Evolutionary conservation across 306 rosid species (phyloP).

Genomic region (Prunus campanulata): DNA sequence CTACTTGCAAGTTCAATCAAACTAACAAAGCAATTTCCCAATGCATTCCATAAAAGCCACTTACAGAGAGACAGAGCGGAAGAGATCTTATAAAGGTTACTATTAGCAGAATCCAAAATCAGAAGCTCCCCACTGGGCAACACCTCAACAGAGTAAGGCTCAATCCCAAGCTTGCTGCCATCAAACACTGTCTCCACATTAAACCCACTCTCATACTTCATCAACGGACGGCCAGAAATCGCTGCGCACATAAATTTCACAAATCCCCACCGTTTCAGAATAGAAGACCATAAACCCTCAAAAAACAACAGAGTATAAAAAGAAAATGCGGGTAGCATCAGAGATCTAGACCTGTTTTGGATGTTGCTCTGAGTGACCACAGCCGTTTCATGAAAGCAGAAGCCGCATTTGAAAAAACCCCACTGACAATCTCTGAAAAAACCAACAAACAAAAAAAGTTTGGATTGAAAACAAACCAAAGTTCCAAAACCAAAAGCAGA

Average conservation of each 20-base stretch:
- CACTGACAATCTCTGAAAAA: constrained; percentile 58
- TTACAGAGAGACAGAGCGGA: constrained; percentile 88
- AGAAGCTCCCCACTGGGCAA: constrained; percentile 83
- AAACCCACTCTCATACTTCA: constrained; percentile 92
- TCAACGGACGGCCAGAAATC: constrained; percentile 64
- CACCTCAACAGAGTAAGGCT: constrained; percentile 84
- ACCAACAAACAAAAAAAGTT: constrained; percentile 9
- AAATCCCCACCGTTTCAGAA: constrained; percentile 21
- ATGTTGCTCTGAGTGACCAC: constrained; percentile 74
- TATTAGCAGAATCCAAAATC: constrained; percentile 81
- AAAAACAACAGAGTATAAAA: neutral
- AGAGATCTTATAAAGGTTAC: constrained; percentile 71
- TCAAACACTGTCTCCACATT: constrained; percentile 94
- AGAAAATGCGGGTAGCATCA: constrained; percentile 8
- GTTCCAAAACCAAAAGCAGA: constrained; percentile 18
- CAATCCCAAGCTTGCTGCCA: constrained; percentile 95
- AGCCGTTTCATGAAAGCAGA: constrained; percentile 67
- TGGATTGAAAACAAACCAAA: constrained; percentile 8
- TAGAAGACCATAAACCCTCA: constrained; percentile 11
- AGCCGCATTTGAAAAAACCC: constrained; percentile 65
- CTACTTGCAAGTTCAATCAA: constrained; percentile 14
- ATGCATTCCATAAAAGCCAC: constrained; percentile 30
- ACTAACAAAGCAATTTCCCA: constrained; percentile 8
- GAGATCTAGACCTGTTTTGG: constrained; percentile 74
- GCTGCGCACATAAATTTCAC: constrained; percentile 37